A percentile compares a stretch with the other conserved stretches of the same genome.
Conservation (phyloP, 192 early-diverging fungal genomes). For the Blastocladiella britannica region DNA sequence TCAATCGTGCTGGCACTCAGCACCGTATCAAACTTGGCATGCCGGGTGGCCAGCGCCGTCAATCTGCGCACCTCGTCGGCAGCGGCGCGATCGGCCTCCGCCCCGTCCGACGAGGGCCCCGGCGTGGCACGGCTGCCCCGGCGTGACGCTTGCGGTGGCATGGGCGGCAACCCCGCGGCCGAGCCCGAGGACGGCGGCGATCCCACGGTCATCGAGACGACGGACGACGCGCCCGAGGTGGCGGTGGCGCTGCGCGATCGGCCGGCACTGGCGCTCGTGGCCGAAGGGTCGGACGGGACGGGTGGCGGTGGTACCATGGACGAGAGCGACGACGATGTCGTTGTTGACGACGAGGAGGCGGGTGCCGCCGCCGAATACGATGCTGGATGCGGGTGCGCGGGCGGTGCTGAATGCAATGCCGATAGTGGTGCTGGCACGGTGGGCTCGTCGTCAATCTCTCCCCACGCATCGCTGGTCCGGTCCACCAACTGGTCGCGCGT, state of each 20-base stretch:
- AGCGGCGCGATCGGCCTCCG: too few relatives aligned
- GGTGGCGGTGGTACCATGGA: neutral
- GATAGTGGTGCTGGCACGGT: too few relatives aligned
- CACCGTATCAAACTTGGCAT: neutral
- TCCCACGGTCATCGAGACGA: neutral
- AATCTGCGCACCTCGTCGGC: too few relatives aligned
- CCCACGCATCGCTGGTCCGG: too few relatives aligned
- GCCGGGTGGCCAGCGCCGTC: neutral
- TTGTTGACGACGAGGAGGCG: neutral
- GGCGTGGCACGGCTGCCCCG: too few relatives aligned
- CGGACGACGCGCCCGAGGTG: neutral
- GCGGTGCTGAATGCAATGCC: neutral
- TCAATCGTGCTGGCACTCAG: slow-evolving; percentile 9
- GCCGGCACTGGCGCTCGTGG: neutral
- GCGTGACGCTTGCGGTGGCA: neutral
- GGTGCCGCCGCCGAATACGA: neutral
- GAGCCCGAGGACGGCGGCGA: neutral
- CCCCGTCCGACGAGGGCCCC: too few relatives aligned
- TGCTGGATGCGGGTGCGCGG: neutral
- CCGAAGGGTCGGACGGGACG: neutral
- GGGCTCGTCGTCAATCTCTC: too few relatives aligned
- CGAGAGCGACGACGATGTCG: neutral
- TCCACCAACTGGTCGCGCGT: too few relatives aligned
- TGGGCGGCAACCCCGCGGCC: neutral
- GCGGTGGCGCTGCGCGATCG: neutral